phyloP scores from a whole-genome alignment of 1,139 yeast species.

The Kurtzmaniella natalensis region DNA sequence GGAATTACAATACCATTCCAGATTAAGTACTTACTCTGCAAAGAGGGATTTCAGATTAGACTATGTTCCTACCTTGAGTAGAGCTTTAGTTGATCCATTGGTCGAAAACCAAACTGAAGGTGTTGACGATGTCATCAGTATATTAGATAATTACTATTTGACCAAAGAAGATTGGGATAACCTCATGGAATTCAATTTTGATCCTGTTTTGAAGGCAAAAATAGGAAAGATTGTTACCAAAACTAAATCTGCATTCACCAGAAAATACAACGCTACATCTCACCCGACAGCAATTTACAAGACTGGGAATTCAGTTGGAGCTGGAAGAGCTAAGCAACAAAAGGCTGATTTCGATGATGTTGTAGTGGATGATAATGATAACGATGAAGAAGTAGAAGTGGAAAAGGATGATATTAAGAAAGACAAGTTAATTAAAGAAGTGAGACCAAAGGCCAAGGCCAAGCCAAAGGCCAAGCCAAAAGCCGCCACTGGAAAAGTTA shows the following conservation, averaged over 20 bases:
- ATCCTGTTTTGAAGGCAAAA: not conserved
- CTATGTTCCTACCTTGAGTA: constrained; percentile 63
- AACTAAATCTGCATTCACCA: constrained; percentile 79
- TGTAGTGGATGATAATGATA: constrained; percentile 53
- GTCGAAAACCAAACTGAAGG: constrained; percentile 54
- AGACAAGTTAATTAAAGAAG: constrained; percentile 42
- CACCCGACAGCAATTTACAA: constrained; percentile 88
- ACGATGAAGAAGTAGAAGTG: constrained; percentile 29
- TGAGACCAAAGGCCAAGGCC: constrained; percentile 18
- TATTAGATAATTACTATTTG: constrained; percentile 79
- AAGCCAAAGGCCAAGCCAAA: constrained; percentile 13
- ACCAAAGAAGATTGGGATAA: constrained; percentile 92
- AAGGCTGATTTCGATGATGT: constrained; percentile 58
- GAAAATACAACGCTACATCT: constrained; percentile 65
- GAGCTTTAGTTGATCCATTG: constrained; percentile 55
- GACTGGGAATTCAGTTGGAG: constrained; percentile 53
- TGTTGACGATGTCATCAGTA: constrained; percentile 55
- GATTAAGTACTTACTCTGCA: constrained; percentile 75
- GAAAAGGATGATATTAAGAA: constrained; percentile 32
- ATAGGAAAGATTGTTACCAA: constrained; percentile 55
- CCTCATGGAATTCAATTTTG: constrained; percentile 60
- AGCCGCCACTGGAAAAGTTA: too few species aligned
- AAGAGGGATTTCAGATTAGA: constrained; percentile 72
- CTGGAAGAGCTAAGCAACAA: constrained; percentile 31
- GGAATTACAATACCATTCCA: constrained; percentile 84